phyloP scores from a whole-genome alignment of 768 basidiomycete genomes.

The Trametes cubensis region DNA sequence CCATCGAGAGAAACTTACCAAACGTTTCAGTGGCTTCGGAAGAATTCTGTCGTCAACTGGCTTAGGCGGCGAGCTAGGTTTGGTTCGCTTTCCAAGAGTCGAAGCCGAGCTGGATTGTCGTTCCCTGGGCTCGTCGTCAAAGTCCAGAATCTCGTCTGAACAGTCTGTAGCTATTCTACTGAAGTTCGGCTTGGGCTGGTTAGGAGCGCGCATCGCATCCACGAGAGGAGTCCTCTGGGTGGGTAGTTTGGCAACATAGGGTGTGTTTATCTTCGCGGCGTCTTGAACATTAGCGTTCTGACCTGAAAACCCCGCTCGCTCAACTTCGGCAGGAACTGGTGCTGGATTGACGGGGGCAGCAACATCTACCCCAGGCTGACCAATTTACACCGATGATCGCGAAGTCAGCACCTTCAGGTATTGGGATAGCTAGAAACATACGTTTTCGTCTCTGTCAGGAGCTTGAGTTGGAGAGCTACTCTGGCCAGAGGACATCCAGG shows the following conservation, averaged over 20 bases:
- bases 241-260: background rate
- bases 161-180: conserved; percentile 28
- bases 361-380: conserved; percentile 26
- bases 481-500: conserved; percentile 32
- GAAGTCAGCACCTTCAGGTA: background rate
- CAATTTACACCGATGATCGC: background rate
- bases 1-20: conserved; percentile 3
- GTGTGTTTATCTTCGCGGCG: too few species aligned
- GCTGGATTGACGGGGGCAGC: conserved; percentile 21
- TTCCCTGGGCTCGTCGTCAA: conserved; percentile 22
- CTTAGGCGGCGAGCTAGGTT: conserved; percentile 4
- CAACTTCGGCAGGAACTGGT: background rate
- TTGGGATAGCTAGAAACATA: conserved; percentile 6
- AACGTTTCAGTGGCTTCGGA: conserved; percentile 22
- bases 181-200: conserved; percentile 24
- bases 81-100: conserved; percentile 22
- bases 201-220: too few species aligned
- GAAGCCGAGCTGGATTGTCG: background rate
- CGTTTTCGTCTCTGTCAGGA: conserved; percentile 30
- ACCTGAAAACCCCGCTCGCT: background rate
- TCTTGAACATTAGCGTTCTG: background rate
- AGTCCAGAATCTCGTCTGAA: conserved; percentile 33
- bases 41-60: background rate
- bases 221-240: background rate
- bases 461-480: conserved; percentile 31